Percentiles rank a stretch among this genome's conserved stretches.
These are phyloP conservation scores for Epichloe brachyelytri DNA, from an alignment of 2,329 filamentous ascomycete species.

Conservation along the genomic window DNA sequence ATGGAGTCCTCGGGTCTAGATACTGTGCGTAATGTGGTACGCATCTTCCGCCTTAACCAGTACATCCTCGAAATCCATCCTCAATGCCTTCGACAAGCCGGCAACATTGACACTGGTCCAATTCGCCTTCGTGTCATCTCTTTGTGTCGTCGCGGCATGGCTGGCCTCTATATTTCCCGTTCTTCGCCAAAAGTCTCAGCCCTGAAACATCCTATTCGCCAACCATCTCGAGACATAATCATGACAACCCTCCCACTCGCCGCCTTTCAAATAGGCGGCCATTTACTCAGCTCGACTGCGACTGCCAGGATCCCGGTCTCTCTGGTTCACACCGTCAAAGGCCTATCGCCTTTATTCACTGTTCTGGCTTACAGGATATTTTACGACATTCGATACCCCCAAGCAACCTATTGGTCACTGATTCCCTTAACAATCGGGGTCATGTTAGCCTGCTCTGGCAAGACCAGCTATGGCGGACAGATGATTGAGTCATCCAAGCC, in stretches of 20 bases:
- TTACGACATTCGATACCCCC: constrained; percentile 78
- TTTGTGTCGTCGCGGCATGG: constrained; percentile 71
- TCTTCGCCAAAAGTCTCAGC: constrained; percentile 62
- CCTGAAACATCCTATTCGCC: constrained; percentile 70
- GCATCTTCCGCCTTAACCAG: constrained; percentile 91
- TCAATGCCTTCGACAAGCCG: constrained; percentile 81
- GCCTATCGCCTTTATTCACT: constrained; percentile 87
- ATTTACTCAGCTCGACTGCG: constrained; percentile 86
- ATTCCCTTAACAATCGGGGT: constrained; percentile 91
- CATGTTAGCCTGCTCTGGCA: constrained; percentile 87
- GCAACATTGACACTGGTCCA: constrained; percentile 86
- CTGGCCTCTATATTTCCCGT: constrained; percentile 59
- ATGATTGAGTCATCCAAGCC: constrained; percentile 77
- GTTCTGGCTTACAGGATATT: constrained; percentile 84
- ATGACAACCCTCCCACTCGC: constrained; percentile 82
- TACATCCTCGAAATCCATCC: constrained; percentile 92
- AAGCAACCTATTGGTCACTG: constrained; percentile 75
- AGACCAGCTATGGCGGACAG: constrained; percentile 64
- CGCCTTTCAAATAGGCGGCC: constrained; percentile 83
- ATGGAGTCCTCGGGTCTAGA: constrained; percentile 34
- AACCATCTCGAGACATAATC: constrained; percentile 70
- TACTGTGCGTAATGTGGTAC: constrained; percentile 86
- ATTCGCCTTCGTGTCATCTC: constrained; percentile 82
- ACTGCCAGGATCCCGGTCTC: constrained; percentile 94
- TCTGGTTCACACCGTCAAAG: constrained; percentile 96